Conservation (phyloP, 2,329 filamentous ascomycete genomes). For the Penicillium freii region DNA sequence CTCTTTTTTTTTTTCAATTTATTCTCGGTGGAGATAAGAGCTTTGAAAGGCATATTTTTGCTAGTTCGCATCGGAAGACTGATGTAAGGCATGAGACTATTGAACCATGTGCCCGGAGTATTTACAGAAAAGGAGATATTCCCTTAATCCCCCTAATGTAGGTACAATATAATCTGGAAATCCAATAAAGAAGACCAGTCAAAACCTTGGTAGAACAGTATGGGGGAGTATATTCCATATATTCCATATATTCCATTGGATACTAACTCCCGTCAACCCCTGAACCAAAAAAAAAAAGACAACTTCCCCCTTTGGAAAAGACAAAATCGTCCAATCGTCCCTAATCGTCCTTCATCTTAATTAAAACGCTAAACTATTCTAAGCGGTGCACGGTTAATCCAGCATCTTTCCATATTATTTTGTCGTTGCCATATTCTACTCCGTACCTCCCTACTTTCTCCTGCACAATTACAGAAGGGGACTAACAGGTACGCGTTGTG, state of each 20-base stretch:
- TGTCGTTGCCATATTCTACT: neutral
- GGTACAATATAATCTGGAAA: neutral
- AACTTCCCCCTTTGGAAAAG: neutral
- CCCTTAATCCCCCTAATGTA: neutral
- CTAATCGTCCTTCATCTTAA: constrained; percentile 26
- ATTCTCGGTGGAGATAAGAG: neutral
- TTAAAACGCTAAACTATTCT: constrained; percentile 19
- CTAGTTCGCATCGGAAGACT: neutral
- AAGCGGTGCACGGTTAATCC: constrained; percentile 21
- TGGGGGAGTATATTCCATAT: too few species aligned
- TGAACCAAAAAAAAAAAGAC: neutral
- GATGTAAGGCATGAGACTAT: neutral
- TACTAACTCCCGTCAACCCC: neutral
- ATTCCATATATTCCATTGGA: too few species aligned
- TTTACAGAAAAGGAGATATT: neutral
- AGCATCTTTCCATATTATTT: neutral
- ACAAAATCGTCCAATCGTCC: constrained; percentile 9
- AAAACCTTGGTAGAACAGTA: neutral
- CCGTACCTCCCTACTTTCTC: constrained; percentile 10
- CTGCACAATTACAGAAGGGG: neutral
- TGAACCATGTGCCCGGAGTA: constrained; percentile 10
- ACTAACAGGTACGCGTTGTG: neutral
- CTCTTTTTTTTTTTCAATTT: neutral
- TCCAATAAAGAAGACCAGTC: neutral
- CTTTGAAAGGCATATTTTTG: neutral